Evolutionary conservation across 148 eudicot genomes (phyloP).

Genomic region (Vaccinium macrocarpon): DNA sequence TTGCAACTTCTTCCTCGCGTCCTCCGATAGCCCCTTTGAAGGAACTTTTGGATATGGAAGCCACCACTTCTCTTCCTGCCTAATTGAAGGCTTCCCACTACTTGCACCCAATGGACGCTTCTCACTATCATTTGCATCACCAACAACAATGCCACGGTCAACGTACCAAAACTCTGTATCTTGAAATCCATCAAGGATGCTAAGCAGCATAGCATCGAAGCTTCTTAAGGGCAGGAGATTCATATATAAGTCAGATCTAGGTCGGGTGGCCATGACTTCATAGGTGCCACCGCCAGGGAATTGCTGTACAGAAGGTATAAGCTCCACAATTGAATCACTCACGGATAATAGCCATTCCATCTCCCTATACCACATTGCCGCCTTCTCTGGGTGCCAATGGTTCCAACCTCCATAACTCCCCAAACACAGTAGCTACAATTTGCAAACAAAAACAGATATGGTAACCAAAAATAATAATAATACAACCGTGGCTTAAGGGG

Average conservation of each 20-base stretch:
- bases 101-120: constrained; percentile 20
- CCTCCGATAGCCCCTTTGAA: constrained; percentile 67
- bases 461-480: neutral
- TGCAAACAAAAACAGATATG: neutral
- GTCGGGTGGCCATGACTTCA: constrained; percentile 82
- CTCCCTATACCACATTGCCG: constrained; percentile 90
- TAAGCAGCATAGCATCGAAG: constrained; percentile 78
- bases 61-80: constrained; percentile 99
- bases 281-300: constrained; percentile 84
- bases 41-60: constrained; percentile 89
- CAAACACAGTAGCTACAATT: constrained; percentile 77
- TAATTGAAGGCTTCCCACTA: constrained; percentile 65
- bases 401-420: constrained; percentile 90
- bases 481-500: neutral
- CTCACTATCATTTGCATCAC: constrained; percentile 48
- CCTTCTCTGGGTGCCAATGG: constrained; percentile 69
- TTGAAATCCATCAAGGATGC: constrained; percentile 82
- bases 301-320: constrained; percentile 77
- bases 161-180: constrained; percentile 82
- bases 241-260: constrained; percentile 76
- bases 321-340: constrained; percentile 91
- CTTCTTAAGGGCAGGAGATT: constrained; percentile 88
- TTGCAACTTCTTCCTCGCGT: constrained; percentile 78
- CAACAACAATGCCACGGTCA: constrained; percentile 49
- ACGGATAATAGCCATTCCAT: constrained; percentile 92